Evolutionary conservation across 306 rosid species (phyloP).

Genomic region (Cucurbita moschata): DNA sequence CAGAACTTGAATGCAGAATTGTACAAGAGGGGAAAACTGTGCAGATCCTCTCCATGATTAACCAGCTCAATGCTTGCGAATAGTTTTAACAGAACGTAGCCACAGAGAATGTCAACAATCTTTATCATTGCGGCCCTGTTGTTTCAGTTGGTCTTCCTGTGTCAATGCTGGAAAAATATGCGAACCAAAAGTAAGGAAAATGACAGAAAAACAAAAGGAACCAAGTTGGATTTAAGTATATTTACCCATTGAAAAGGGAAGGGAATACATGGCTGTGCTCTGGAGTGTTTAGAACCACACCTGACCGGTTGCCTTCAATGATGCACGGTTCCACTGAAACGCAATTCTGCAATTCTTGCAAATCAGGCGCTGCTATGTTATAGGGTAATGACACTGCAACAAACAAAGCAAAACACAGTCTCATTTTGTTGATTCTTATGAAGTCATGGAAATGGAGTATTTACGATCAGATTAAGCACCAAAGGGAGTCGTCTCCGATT

Average conservation of each 20-base stretch:
- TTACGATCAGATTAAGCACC: background rate
- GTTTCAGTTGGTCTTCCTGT: background rate
- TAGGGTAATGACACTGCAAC: background rate
- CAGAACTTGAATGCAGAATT: background rate
- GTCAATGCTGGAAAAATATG: background rate
- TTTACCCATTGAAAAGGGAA: constrained; percentile 15
- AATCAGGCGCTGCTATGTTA: background rate
- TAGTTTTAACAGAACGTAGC: background rate
- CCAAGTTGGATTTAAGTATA: background rate
- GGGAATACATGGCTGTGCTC: constrained; percentile 23
- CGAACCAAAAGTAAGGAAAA: background rate
- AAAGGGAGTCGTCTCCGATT: background rate
- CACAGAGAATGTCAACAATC: background rate
- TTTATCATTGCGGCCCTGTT: background rate
- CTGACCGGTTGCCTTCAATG: constrained; percentile 22
- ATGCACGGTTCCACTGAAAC: constrained; percentile 18
- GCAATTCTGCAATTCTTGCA: background rate
- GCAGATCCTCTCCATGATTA: background rate
- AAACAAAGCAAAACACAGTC: background rate
- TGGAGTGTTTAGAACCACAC: constrained; percentile 6
- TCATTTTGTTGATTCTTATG: background rate
- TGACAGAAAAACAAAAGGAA: background rate
- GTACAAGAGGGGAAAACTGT: background rate
- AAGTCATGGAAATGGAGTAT: background rate
- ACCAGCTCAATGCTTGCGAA: background rate